phyloP scores from a whole-genome alignment of 352 stramenopile genomes.

The Nothophytophthora sp. region DNA sequence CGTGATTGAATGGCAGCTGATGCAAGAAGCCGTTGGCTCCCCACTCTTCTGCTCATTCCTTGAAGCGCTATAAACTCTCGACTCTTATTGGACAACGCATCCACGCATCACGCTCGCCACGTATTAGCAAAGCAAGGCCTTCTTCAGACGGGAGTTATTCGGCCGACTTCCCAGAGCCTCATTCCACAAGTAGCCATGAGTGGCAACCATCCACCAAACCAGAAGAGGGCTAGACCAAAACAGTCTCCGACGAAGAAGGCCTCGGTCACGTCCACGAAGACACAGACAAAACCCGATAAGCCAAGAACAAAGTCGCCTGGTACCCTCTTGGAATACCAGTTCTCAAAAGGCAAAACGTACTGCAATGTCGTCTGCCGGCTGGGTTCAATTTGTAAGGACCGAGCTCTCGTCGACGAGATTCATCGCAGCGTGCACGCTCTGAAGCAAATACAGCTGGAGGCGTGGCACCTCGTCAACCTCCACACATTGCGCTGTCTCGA shows the following conservation, averaged over 20 bases:
- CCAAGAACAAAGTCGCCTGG: constrained; percentile 2
- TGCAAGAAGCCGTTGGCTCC: too few species aligned
- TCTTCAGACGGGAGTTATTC: too few species aligned
- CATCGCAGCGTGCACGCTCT: constrained; percentile 9
- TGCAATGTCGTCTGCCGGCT: constrained; percentile 7
- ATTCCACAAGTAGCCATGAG: not conserved
- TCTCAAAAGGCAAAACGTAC: constrained; percentile 11
- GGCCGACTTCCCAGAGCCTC: not conserved
- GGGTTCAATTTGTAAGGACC: constrained; percentile 6
- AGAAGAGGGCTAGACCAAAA: too few species aligned
- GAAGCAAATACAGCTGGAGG: constrained; percentile 18
- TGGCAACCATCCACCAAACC: too few species aligned
- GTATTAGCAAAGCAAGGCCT: not conserved
- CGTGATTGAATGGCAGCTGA: too few species aligned
- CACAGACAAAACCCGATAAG: not conserved
- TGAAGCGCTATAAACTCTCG: too few species aligned
- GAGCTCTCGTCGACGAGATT: constrained; percentile 11
- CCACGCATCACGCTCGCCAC: not conserved
- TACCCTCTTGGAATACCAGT: constrained; percentile 8
- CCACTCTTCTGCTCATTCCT: too few species aligned
- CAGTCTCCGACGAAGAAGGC: not conserved
- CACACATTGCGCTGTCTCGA: constrained; percentile 14
- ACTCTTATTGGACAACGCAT: not conserved
- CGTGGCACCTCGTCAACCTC: constrained; percentile 15
- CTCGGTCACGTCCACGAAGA: not conserved